phyloP scores from a whole-genome alignment of 2,329 filamentous ascomycete genomes.

The Rhytidhysteron rufulum region DNA sequence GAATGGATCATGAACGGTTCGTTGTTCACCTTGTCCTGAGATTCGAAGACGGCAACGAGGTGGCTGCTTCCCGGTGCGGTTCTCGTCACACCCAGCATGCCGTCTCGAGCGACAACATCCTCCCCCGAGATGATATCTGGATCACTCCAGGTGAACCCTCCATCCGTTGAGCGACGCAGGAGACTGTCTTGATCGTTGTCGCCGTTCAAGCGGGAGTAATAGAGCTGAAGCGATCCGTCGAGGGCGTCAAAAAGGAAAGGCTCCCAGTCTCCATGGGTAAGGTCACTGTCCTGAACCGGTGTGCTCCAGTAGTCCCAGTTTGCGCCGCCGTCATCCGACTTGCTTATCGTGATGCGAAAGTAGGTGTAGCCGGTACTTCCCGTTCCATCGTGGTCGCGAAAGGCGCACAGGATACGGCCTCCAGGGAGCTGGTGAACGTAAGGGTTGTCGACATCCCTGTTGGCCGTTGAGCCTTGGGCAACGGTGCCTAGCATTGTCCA shows the following conservation, averaged over 20 bases:
- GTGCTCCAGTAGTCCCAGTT: constrained; percentile 34
- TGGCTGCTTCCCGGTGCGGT: constrained; percentile 18
- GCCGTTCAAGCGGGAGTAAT: constrained; percentile 42
- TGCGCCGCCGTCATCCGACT: constrained; percentile 40
- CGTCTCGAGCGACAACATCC: constrained; percentile 36
- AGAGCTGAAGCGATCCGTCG: constrained; percentile 42
- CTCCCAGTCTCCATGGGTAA: constrained; percentile 43
- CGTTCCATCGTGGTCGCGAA: constrained; percentile 31
- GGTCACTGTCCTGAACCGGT: constrained; percentile 16
- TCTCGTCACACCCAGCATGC: constrained; percentile 44
- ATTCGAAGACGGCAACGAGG: constrained; percentile 45
- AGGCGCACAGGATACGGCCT: constrained; percentile 28
- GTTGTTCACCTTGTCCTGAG: constrained; percentile 14
- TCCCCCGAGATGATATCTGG: constrained; percentile 34
- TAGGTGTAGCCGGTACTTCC: constrained; percentile 13
- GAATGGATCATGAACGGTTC: constrained; percentile 34
- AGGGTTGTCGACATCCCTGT: constrained; percentile 26
- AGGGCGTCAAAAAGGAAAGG: constrained; percentile 41
- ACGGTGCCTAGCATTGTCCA: constrained; percentile 16
- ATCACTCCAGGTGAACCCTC: constrained; percentile 37
- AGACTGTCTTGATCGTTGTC: constrained; percentile 41
- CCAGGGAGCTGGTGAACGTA: constrained; percentile 31
- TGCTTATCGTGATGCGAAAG: constrained; percentile 43
- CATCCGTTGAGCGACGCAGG: constrained; percentile 38
- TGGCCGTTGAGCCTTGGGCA: constrained; percentile 10